Base-by-base conservation (phyloP, 371 early-diverging fungal genomes). In the Lichtheimia corymbifera region DNA sequence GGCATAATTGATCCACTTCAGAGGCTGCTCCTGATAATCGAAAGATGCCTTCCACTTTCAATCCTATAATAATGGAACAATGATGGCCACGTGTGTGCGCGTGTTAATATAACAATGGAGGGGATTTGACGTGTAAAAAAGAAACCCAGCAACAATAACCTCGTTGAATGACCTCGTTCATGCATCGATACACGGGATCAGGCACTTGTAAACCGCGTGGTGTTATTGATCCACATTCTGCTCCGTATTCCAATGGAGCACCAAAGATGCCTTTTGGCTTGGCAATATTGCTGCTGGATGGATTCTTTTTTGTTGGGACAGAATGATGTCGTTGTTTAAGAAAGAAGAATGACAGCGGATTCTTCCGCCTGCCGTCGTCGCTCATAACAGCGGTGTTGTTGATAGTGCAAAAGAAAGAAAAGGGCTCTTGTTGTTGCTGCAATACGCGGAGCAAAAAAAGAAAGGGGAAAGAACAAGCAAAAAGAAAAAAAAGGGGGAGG, bases 21-120 rank as follows among this genome's bases (percentile, higher is more conserved):
- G 76, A 68, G 1, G 76, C 73, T 20, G 76, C 77, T 28, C 80
- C 77, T 49, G 80, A 79, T 28, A 79, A 63, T 53, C 80, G 64
- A 70, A 79, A 79, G 27, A 79, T 70, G 20, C 80, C 80, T 63
- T 76, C 73, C 15, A 66, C 66, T 17, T 42, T 42, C 45, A 79
- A 58, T 7, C 80, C 80, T 74, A 53, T 51, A 50, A 53, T 25
- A 59, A 50, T 56, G 49, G 35, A 51, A 55, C 54, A 27, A 49
- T 40, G 1, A 1, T 30, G 18, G 14, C 44, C 54, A 12, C 41
- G 9, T 55, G 13, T 45, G 25, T 54, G 17, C 27, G 24, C 15
- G 12, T 35, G 35, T 35, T 35, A 35, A 35, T 35, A 35, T 35
- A 35, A 35, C 35, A 35, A 35, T 35, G 47, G 44, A n/a, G 44